Evolutionary conservation across 83 land plant genomes (phyloP), one percentile per base, ranked within the genome.

Genomic region (Diphasiastrum complanatum): DNA sequence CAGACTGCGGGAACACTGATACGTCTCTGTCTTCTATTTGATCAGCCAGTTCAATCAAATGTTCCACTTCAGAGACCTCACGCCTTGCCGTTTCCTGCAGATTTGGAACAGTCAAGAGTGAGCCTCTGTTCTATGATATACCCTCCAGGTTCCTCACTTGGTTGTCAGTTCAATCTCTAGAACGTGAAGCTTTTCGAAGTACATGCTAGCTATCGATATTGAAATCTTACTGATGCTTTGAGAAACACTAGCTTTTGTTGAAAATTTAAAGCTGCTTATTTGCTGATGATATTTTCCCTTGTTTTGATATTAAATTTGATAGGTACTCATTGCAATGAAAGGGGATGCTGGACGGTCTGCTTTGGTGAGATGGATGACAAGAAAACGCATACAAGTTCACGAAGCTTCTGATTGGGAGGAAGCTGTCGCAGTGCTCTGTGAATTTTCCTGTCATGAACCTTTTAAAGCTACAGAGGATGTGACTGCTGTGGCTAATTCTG

Each of bases 281-380:
- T n/a, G 6, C 33, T 5, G 5, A 56, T 35, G 10, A 33, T 34
- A 26, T 29, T 58, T 26, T 16, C 16, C 25, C 30, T 23, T n/a
- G n/a, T n/a, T n/a, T n/a, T n/a, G n/a, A n/a, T 6, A 28, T 16
- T 2, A 23, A 23, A 25, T 10, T 64, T 31, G 64, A 62, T 70
- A 85, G 87, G 87, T 86, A 12, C 60, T 86, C n/a, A 80, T 86
- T 61, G 86, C 86, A 50, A 63, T 83, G 56, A 70, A 60, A 41
- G 91, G 84, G 36, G 47, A 48, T n/a, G 57, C 51, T 59, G 67
- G 71, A 25, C 75, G 84, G 67, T 57, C 29, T 2, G 57, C 69
- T 1, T 65, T 75, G 58, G 65, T 71, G 58, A 53, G 64, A 22
- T 86, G 87, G 91, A 64, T 86, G 40, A 36, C 36, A 10, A 61